Base-by-base conservation (phyloP, 805 yeast genomes). In the Gaillardinia entomophila region DNA sequence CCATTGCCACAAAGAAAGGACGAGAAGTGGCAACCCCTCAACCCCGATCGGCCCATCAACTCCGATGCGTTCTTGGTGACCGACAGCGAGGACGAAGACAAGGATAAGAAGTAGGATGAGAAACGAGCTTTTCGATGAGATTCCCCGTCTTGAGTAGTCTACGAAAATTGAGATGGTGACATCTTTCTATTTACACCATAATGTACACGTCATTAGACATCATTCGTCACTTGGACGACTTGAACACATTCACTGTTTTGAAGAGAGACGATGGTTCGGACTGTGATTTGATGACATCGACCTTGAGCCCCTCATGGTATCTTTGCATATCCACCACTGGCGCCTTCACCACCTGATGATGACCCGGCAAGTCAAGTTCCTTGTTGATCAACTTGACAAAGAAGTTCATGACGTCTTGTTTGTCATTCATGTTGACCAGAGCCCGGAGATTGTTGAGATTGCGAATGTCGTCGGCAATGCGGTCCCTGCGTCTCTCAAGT, bases 1-100 rank as follows among this genome's bases (percentile, higher is more conserved):
- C 26, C 31, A 2, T 45, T 49, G 26, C 56, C 56, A 8, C 37
- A 35, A 23, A 32, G 46, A 12, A 22, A 18, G 18, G 34, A 28
- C 5, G 50, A 49, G 40, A 55, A 59, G 36, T 62, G 68, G 69
- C 63, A 62, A 34, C 64, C 67, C 3, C 51, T 60, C 35, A 57
- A 53, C 36, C 45, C 60, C 10, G 64, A 59, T 29, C 62, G 54
- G 25, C 68, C 68, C 4, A 64, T 62, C 28, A 61, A 59, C 37
- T 48, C 62, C 3, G 71, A 66, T 46, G 70, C 71, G 1, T 66
- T 66, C 34, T 51, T 65, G 42, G 67, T 66, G 24, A 62, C 67
- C 20, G 71, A 66, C 35, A 56, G 61, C 44, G 71, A 66, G 35
- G 71, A 66, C 20, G 71, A 65, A 35, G 65, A 58, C 29, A 36